These are phyloP conservation scores for Apophysomyces trapeziformis DNA, from an alignment of 371 early-diverging fungal genomes.

Conservation along the genomic window DNA sequence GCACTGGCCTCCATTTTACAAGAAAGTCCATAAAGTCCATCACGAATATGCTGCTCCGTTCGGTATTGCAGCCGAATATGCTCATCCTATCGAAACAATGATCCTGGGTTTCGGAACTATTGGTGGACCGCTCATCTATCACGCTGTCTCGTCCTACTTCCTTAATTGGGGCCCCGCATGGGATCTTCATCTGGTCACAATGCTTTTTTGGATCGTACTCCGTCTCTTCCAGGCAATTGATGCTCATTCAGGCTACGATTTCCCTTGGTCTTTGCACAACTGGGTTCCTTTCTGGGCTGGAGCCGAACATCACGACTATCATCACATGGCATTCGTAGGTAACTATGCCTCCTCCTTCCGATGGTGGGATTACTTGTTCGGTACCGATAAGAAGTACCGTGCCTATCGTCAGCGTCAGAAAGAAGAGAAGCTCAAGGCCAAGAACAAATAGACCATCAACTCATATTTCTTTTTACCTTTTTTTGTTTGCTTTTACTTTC, in stretches of 20 bases:
- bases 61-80: conserved; percentile 85
- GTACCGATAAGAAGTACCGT: conserved; percentile 79
- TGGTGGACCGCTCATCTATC: conserved; percentile 68
- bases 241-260: conserved; percentile 93
- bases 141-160: conserved; percentile 15
- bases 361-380: conserved; percentile 81
- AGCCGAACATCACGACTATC: conserved; percentile 84
- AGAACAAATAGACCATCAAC: background rate
- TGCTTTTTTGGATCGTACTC: conserved; percentile 79
- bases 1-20: conserved; percentile 86
- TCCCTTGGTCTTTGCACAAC: conserved; percentile 86
- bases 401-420: conserved; percentile 53
- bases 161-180: conserved; percentile 33
- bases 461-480: background rate
- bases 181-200: conserved; percentile 79
- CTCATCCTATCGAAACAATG: conserved; percentile 78
- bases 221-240: conserved; percentile 84
- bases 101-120: conserved; percentile 77
- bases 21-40: conserved; percentile 88
- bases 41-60: conserved; percentile 92
- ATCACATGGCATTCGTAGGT: conserved; percentile 77
- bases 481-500: background rate
- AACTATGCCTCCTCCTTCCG: conserved; percentile 80
- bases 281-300: conserved; percentile 79
- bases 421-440: conserved; percentile 1